Evolutionary conservation across 2,329 filamentous ascomycete species (phyloP), one percentile per base, ranked within the genome.

Genomic region (Calonectria pseudoreteaudii): DNA sequence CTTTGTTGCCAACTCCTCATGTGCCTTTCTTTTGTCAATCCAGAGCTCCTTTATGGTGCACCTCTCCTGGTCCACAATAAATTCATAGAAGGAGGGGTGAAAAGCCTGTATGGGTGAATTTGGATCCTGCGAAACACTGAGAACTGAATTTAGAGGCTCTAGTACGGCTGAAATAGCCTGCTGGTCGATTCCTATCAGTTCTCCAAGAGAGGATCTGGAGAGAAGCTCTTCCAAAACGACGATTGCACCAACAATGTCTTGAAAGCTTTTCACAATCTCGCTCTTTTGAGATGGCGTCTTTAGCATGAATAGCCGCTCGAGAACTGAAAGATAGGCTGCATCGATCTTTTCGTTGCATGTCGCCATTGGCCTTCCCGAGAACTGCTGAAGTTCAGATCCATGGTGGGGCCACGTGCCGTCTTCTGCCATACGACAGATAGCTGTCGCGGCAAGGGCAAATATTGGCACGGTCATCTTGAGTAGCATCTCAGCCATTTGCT

Each of bases 361-460:
- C 8, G 4, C 10, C 44, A 23, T 47, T 1, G 10, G 20, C 3
- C 10, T 20, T 8, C 9, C 3, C 3, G 23, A 18, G 4, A 23
- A 5, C 4, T 23, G 8, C 3, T 13, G 20, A 23, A 13, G 44
- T 23, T 47, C 9, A 4, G 11, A 47, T 47, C 41, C 3, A 72
- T 65, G 0, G 28, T 64, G 66, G 16, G 10, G 13, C n/a, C n/a
- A 47, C 4, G 44, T 23, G n/a, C 3, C 13, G 44, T 80, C 76
- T 2, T 58, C 64, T 1, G 85, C 66, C 16, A 84, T 82, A 0
- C 78, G 81, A 28, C 80, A 83, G 0, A 82, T 73, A 1, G 82
- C n/a, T n/a, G n/a, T 85, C 11, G 83, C 78, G 1, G 84, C 83
- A n/a, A 81, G 83, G 64, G 85, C 85, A 60, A 85, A 85, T 0